Evolutionary conservation across 2,329 filamentous ascomycete species (phyloP), one percentile per base, ranked within the genome.

Genomic region (Delphinella strobiligena): DNA sequence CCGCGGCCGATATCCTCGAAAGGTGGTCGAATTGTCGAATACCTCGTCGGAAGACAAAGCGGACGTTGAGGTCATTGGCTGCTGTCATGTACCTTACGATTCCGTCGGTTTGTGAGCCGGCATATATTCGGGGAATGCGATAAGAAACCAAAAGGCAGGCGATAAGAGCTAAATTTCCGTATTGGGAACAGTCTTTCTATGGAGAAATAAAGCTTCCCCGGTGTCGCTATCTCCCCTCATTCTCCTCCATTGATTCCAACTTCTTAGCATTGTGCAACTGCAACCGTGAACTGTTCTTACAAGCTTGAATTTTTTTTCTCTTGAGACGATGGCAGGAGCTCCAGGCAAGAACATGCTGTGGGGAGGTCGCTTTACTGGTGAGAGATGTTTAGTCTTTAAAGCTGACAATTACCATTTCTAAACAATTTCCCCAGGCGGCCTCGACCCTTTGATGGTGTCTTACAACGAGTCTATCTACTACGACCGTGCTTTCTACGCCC

Each of bases 401-500:
- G 19, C 12, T 9, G 1, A 8, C 15, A n/a, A 14, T 19, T 18
- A 22, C 17, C 3, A 36, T 11, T 24, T 18, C 27, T 19, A 40
- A 14, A 37, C 19, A 17, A 32, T 27, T 36, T 37, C 15, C 16
- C 7, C 51, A 82, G 82, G 84, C 67, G 81, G 75, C 51, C 75
- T 89, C 49, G 84, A 93, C 62, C 83, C 85, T 39, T 72, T 93
- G 38, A 93, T 93, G 85, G 72, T 78, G 45, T 71, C 81, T 49
- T 93, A 89, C 69, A 93, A 93, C 60, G 78, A 80, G 52, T 81
- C 75, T 39, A 80, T 93, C 50, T 76, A 75, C 56, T 88, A 82
- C 61, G 86, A 93, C 61, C 76, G 78, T 49, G 69, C 71, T 38
- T 78, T 93, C 52, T 84, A 85, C 66, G 76, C 77, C 45, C 75